These are phyloP conservation scores for Phytophthora tubulina DNA, from an alignment of 352 stramenopile genomes.

Conservation along the genomic window DNA sequence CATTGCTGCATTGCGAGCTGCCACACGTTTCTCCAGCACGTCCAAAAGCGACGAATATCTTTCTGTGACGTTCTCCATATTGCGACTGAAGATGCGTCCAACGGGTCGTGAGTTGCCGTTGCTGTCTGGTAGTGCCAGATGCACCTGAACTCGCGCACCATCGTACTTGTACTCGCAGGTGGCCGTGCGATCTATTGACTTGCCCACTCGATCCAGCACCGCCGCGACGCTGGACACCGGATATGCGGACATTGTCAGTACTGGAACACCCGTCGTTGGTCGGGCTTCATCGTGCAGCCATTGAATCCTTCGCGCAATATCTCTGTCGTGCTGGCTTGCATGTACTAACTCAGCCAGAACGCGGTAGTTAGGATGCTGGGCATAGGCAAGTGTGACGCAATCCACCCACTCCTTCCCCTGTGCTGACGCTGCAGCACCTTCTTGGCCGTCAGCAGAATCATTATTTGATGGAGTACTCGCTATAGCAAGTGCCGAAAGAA, in stretches of 20 bases:
- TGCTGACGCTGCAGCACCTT: neutral
- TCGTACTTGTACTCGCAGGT: conserved; percentile 90
- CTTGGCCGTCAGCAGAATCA: neutral
- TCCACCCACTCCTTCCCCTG: conserved; percentile 62
- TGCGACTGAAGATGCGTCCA: conserved; percentile 82
- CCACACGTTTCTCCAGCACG: conserved; percentile 48
- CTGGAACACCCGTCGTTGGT: conserved; percentile 62
- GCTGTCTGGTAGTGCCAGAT: conserved; percentile 44
- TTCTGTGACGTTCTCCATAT: conserved; percentile 83
- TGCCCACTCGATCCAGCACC: conserved; percentile 58
- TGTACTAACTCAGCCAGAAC: conserved; percentile 59
- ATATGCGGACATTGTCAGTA: conserved; percentile 86
- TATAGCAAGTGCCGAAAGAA: conserved; percentile 69
- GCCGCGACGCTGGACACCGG: conserved; percentile 67
- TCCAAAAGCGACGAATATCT: conserved; percentile 71
- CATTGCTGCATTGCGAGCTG: conserved; percentile 6
- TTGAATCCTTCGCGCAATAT: conserved; percentile 35
- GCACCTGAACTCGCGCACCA: conserved; percentile 80
- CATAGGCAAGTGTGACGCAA: conserved; percentile 72
- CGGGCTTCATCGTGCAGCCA: conserved; percentile 48
- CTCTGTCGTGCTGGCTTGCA: conserved; percentile 32
- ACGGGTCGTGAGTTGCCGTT: conserved; percentile 2
- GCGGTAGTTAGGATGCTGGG: conserved; percentile 73
- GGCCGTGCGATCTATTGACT: conserved; percentile 44
- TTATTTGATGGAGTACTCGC: conserved; percentile 36